Evolutionary conservation across 345 rosid species (phyloP).

Genomic region (Camelina neglecta): DNA sequence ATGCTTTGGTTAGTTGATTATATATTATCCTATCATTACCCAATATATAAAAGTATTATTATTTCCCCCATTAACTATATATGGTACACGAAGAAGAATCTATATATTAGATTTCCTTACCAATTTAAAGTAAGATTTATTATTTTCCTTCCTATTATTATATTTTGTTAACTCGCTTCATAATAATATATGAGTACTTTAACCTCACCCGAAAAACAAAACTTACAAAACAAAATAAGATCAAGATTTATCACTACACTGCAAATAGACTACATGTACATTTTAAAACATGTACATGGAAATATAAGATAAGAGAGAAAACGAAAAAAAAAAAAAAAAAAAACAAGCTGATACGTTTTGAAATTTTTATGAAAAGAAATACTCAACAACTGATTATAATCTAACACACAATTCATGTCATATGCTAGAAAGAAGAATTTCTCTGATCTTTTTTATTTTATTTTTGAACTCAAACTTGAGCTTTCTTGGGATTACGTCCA

Average conservation of each 20-base stretch:
- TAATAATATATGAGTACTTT: too few species aligned
- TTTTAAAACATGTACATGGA: not conserved
- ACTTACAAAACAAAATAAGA: not conserved
- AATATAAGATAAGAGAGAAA: not conserved
- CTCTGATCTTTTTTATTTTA: too few species aligned
- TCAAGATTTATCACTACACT: not conserved
- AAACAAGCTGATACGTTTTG: not conserved
- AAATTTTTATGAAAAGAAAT: not conserved
- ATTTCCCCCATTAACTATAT: slow-evolving; percentile 2
- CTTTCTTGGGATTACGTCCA: too few species aligned
- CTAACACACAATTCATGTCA: too few species aligned
- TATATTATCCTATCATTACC: slow-evolving; percentile 10
- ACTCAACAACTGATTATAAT: not conserved
- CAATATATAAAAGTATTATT: slow-evolving; percentile 29
- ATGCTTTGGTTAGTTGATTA: slow-evolving; percentile 37
- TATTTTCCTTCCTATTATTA: too few species aligned
- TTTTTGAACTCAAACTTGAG: too few species aligned
- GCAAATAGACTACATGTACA: not conserved
- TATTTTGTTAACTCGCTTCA: not conserved
- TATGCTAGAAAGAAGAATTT: too few species aligned
- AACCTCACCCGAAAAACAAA: not conserved
- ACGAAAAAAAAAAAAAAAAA: too few species aligned
- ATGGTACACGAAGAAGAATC: slow-evolving; percentile 24
- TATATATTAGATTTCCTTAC: slow-evolving; percentile 7
- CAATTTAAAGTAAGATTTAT: not conserved